Conservation (phyloP, 495 filamentous ascomycete species). For the Tuber brumale region DNA sequence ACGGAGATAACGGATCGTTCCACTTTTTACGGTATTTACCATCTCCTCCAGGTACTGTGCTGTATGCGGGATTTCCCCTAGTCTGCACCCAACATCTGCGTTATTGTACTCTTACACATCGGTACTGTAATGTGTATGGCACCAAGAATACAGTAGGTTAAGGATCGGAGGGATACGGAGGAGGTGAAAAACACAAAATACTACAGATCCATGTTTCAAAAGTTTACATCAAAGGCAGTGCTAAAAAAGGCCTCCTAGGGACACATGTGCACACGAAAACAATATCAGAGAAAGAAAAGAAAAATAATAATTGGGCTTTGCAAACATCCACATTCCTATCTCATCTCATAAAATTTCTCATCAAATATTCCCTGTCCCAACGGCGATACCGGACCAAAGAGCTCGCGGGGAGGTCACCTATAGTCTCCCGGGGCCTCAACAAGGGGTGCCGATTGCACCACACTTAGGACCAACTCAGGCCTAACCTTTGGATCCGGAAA, state of each 20-base stretch:
- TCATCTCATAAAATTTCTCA: not conserved
- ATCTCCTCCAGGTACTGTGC: too few species aligned
- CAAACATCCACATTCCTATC: not conserved
- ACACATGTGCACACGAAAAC: not conserved
- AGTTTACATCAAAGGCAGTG: not conserved
- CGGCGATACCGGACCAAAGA: not conserved
- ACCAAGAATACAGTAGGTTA: not conserved
- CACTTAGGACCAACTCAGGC: not conserved
- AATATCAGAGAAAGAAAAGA: not conserved
- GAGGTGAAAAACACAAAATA: not conserved
- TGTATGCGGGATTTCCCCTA: too few species aligned
- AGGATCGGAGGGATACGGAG: not conserved
- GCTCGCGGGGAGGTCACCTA: not conserved
- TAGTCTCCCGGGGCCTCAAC: not conserved
- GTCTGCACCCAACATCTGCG: too few species aligned
- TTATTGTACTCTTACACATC: too few species aligned
- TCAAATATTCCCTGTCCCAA: not conserved
- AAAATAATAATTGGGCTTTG: not conserved
- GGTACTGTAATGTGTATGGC: not conserved
- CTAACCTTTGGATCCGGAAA: not conserved
- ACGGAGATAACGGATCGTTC: too few species aligned
- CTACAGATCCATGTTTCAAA: not conserved
- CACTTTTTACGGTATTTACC: too few species aligned
- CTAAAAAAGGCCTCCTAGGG: not conserved
- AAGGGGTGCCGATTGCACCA: not conserved